Percentiles rank a stretch among this genome's conserved stretches.
These are phyloP conservation scores for Juncus effusus DNA, from an alignment of 176 grass and related monocot genomes.

Conservation along the genomic window DNA sequence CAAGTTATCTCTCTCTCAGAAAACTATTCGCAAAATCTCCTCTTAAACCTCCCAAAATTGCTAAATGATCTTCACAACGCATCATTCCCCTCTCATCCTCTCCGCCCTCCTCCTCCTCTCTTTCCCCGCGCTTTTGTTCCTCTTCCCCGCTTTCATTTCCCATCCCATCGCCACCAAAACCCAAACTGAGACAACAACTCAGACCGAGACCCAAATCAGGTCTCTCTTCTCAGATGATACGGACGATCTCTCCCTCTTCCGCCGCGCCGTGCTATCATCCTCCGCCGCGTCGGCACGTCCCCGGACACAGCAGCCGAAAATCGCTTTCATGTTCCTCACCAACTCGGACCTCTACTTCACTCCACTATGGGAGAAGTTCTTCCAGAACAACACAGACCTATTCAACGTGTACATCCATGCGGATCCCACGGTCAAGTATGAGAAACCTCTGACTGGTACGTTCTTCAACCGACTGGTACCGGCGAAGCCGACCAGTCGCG, in stretches of 20 bases:
- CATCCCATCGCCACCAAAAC: background rate
- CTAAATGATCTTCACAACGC: background rate
- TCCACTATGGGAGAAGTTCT: conserved; percentile 80
- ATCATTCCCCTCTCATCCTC: conserved; percentile 18
- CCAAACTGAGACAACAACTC: background rate
- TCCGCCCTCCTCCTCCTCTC: conserved; percentile 14
- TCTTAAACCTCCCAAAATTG: background rate
- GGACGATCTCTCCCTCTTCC: background rate
- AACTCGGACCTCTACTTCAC: conserved; percentile 75
- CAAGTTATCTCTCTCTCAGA: background rate
- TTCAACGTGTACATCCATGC: conserved; percentile 77
- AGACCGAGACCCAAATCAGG: fast-evolving
- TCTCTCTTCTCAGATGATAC: background rate
- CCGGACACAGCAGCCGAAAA: conserved; percentile 46
- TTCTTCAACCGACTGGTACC: conserved; percentile 62
- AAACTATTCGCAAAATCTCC: background rate
- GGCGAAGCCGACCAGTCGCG: conserved; percentile 53
- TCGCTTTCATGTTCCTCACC: conserved; percentile 86
- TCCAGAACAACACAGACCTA: conserved; percentile 33
- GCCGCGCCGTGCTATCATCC: conserved; percentile 11
- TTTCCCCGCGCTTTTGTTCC: background rate
- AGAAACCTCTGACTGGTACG: conserved; percentile 22
- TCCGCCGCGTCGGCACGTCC: conserved; percentile 41
- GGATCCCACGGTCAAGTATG: conserved; percentile 39
- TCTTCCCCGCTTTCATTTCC: conserved; percentile 8